These are phyloP conservation scores for Salix dunnii DNA, from an alignment of 345 rosid genomes.

Conservation along the genomic window DNA sequence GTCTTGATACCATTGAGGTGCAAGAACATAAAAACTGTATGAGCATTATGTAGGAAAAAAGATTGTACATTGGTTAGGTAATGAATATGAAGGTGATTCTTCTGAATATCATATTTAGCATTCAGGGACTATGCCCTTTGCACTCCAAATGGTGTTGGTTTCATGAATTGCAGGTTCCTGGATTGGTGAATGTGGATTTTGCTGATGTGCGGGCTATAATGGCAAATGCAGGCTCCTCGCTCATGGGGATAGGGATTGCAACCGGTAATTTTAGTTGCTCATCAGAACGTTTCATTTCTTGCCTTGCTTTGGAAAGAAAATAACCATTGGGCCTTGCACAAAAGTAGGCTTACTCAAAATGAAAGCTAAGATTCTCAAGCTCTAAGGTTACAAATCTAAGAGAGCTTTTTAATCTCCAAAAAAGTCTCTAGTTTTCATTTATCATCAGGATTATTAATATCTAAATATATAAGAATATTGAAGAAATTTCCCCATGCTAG, in stretches of 20 bases:
- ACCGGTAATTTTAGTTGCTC: slow-evolving; percentile 47
- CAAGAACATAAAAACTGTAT: no score
- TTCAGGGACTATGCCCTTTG: neutral
- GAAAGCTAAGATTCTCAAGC: no score
- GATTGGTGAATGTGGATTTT: slow-evolving; percentile 95
- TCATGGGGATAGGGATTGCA: slow-evolving; percentile 98
- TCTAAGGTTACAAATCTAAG: no score
- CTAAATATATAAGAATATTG: no score
- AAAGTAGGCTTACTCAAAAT: no score
- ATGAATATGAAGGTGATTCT: neutral
- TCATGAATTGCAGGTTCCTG: slow-evolving; percentile 57
- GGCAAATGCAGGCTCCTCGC: slow-evolving; percentile 94
- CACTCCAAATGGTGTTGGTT: slow-evolving; percentile 1
- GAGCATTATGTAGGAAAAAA: neutral
- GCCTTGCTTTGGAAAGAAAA: no score
- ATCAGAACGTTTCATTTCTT: no score
- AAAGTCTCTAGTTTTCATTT: no score
- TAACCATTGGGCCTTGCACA: neutral
- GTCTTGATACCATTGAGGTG: no score
- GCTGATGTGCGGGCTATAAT: slow-evolving; percentile 98
- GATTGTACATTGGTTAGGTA: neutral
- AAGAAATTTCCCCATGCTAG: no score
- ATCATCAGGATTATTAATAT: no score
- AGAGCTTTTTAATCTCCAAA: no score
- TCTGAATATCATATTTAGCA: slow-evolving; percentile 3